Percentiles rank a stretch among this genome's conserved stretches.
Evolutionary conservation across 805 yeast species (phyloP).

Genomic region (Kodamaea sagamina): DNA sequence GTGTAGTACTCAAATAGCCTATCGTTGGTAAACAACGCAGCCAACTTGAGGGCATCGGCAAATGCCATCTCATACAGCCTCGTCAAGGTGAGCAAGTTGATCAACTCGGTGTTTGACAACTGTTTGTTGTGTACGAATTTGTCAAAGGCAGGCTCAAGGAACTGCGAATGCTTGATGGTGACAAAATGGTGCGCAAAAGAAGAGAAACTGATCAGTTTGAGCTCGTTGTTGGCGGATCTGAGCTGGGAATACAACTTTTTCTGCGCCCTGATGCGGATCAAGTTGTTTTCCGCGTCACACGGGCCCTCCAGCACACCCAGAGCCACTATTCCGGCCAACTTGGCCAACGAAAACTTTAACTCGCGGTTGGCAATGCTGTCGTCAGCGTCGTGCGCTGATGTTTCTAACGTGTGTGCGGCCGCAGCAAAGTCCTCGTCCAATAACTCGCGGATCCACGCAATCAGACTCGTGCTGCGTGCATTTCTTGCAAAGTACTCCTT

Average conservation of each 20-base stretch:
- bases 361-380: slow-evolving; percentile 50
- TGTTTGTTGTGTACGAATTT: slow-evolving; percentile 39
- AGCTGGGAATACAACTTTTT: slow-evolving; percentile 25
- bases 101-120: slow-evolving; percentile 46
- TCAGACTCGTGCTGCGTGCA: slow-evolving; percentile 45
- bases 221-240: slow-evolving; percentile 19
- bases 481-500: slow-evolving; percentile 52
- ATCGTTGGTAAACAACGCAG: slow-evolving; percentile 42
- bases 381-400: slow-evolving; percentile 34
- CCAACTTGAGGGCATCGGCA: slow-evolving; percentile 51
- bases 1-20: slow-evolving; percentile 22
- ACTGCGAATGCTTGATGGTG: slow-evolving; percentile 16
- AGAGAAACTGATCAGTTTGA: slow-evolving; percentile 27
- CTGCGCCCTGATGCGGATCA: slow-evolving; percentile 54
- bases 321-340: slow-evolving; percentile 57
- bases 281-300: slow-evolving; percentile 39
- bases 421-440: slow-evolving; percentile 48
- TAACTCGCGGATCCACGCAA: slow-evolving; percentile 75
- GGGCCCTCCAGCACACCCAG: slow-evolving; percentile 34
- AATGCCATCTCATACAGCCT: slow-evolving; percentile 33
- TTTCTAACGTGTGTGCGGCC: slow-evolving; percentile 42
- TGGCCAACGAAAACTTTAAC: slow-evolving; percentile 69
- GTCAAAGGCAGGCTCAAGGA: slow-evolving; percentile 26
- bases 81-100: slow-evolving; percentile 53
- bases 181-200: slow-evolving; percentile 17